Percentiles rank a stretch among this genome's conserved stretches.
Evolutionary conservation across 1,284 basidiomycete species (phyloP).

Genomic region (Waitea zeae): DNA sequence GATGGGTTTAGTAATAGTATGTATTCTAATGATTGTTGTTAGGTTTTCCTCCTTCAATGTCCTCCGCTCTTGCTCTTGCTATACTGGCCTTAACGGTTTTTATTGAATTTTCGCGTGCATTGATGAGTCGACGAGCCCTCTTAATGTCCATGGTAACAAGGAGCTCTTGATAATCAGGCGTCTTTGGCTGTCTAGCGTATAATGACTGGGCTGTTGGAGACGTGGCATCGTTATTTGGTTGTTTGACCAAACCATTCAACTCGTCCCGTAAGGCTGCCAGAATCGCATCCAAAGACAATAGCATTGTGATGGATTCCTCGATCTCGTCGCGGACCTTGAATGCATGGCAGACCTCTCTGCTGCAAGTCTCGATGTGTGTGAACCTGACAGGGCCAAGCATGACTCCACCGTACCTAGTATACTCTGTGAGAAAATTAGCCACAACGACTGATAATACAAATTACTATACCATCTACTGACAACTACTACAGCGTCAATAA

Average conservation of each 20-base stretch:
- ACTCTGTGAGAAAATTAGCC: not conserved
- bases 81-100: conserved; percentile 1
- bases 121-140: conserved; percentile 9
- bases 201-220: too few species aligned
- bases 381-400: conserved; percentile 59
- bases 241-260: conserved; percentile 4
- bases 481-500: conserved; percentile 45
- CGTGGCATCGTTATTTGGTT: not conserved
- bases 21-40: too few species aligned
- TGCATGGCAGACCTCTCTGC: conserved; percentile 49
- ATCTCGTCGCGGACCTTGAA: conserved; percentile 53
- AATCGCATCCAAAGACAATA: conserved; percentile 44
- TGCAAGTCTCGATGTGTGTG: conserved; percentile 58
- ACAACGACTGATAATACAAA: conserved; percentile 1
- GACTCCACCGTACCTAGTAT: conserved; percentile 58
- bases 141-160: conserved; percentile 5
- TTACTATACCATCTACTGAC: conserved; percentile 49
- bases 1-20: too few species aligned
- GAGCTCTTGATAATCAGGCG: conserved; percentile 21
- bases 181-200: too few species aligned
- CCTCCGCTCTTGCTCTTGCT: too few species aligned
- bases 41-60: too few species aligned
- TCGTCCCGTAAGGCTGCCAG: conserved; percentile 36
- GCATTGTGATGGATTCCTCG: conserved; percentile 33
- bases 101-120: conserved; percentile 9